Evolutionary conservation across 495 filamentous ascomycete genomes (phyloP).

Genomic region (Rhypophila decipiens): DNA sequence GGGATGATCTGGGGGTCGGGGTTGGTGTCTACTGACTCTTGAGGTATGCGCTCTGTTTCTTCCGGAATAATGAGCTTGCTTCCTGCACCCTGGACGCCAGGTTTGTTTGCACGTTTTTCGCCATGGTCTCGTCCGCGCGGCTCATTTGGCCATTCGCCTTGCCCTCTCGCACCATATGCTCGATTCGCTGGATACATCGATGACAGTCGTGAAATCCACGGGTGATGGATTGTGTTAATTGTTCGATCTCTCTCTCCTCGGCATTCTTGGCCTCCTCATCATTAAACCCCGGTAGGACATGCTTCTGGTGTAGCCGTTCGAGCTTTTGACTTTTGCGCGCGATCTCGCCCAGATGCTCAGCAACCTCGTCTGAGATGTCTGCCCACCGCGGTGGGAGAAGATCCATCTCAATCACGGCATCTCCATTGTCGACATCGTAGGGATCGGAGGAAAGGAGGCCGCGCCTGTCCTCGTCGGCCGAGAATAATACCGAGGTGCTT

Average conservation of each 20-base stretch:
- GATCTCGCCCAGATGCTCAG: slow-evolving; percentile 72
- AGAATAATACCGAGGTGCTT: slow-evolving; percentile 30
- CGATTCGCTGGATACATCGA: slow-evolving; percentile 76
- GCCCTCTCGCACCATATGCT: slow-evolving; percentile 72
- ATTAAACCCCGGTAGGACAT: slow-evolving; percentile 93
- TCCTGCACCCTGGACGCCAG: slow-evolving; percentile 86
- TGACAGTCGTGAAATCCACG: slow-evolving; percentile 84
- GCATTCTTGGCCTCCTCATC: slow-evolving; percentile 78
- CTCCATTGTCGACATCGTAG: slow-evolving; percentile 78
- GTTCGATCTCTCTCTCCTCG: slow-evolving; percentile 86
- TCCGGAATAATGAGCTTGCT: slow-evolving; percentile 83
- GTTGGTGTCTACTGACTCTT: slow-evolving; percentile 59
- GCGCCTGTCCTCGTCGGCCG: slow-evolving; percentile 62
- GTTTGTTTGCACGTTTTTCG: slow-evolving; percentile 87
- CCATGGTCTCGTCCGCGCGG: slow-evolving; percentile 87
- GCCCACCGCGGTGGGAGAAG: slow-evolving; percentile 91
- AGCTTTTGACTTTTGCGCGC: slow-evolving; percentile 74
- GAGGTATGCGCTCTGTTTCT: slow-evolving; percentile 93
- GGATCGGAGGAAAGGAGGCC: slow-evolving; percentile 75
- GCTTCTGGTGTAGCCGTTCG: slow-evolving; percentile 92
- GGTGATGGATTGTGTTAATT: slow-evolving; percentile 83
- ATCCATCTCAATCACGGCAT: slow-evolving; percentile 98
- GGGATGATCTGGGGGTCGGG: neutral
- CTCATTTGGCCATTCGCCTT: slow-evolving; percentile 61
- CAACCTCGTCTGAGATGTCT: slow-evolving; percentile 90